phyloP scores from a whole-genome alignment of 2,329 filamentous ascomycete genomes.

The Alternaria alternata region DNA sequence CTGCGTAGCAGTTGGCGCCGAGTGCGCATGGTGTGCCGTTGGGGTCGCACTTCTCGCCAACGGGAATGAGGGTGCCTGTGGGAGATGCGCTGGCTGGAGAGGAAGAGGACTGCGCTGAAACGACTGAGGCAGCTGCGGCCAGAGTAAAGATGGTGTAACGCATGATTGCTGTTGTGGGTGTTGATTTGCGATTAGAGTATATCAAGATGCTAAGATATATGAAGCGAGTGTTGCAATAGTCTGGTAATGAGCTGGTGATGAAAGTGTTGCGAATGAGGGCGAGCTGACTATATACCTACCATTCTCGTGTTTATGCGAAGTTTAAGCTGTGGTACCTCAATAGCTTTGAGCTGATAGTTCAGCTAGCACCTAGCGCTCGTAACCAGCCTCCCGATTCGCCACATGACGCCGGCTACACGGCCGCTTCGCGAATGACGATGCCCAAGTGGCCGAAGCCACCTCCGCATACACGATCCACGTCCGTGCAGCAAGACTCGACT shows the following conservation, averaged over 20 bases:
- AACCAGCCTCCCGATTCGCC: constrained; percentile 3
- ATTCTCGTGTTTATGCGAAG: neutral
- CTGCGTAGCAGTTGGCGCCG: constrained; percentile 27
- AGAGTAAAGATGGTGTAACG: constrained; percentile 25
- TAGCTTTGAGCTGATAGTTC: neutral
- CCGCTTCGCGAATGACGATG: neutral
- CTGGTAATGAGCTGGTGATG: neutral
- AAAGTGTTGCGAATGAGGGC: too few species aligned
- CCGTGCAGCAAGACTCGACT: neutral
- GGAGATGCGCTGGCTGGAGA: neutral
- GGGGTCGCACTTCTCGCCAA: constrained; percentile 23
- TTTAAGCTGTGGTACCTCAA: neutral
- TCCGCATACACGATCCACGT: neutral
- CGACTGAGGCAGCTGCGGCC: constrained; percentile 19
- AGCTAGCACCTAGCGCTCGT: neutral
- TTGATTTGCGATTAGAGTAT: neutral
- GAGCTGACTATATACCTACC: neutral
- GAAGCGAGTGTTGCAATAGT: neutral
- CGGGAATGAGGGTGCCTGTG: constrained; percentile 8
- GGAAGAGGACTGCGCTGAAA: constrained; percentile 16
- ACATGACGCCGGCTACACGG: neutral
- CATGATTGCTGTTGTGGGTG: constrained; percentile 16
- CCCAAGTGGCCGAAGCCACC: neutral
- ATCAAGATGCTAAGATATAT: neutral
- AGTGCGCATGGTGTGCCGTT: constrained; percentile 22